These are phyloP conservation scores for Tolypocladium endophyticum DNA, from an alignment of 2,329 filamentous ascomycete species.

Conservation along the genomic window DNA sequence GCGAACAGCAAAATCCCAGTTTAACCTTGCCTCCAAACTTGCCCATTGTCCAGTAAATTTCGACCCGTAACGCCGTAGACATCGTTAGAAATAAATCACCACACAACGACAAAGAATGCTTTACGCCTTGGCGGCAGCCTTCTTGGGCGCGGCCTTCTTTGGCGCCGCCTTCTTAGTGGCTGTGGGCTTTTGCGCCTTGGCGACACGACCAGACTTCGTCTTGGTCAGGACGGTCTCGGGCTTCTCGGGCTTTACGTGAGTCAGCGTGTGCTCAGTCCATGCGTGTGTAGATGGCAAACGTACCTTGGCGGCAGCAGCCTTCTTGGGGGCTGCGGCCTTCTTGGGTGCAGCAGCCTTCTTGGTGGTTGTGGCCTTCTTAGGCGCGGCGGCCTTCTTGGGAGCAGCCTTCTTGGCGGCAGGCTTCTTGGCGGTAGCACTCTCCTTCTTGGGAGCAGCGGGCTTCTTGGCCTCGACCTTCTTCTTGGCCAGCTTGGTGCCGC, in stretches of 20 bases:
- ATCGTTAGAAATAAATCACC: constrained; percentile 23
- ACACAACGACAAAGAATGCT: constrained; percentile 5
- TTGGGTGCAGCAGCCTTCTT: constrained; percentile 40
- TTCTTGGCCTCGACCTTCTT: constrained; percentile 43
- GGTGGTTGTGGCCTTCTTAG: constrained; percentile 27
- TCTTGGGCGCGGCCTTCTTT: constrained; percentile 35
- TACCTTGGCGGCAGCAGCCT: constrained; percentile 16
- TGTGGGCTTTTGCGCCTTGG: constrained; percentile 49
- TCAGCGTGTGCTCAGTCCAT: constrained; percentile 9
- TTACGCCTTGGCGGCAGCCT: constrained; percentile 31
- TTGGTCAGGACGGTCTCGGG: constrained; percentile 57
- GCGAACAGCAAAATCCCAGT: constrained; percentile 7
- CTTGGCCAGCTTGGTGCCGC: constrained; percentile 87
- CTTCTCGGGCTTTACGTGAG: constrained; percentile 42
- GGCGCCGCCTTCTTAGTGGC: constrained; percentile 33
- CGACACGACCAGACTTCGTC: constrained; percentile 79
- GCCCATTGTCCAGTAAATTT: constrained; percentile 6
- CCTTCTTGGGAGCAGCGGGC: constrained; percentile 21
- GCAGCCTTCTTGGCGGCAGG: constrained; percentile 13
- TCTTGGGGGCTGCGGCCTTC: constrained; percentile 19
- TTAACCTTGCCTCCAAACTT: constrained; percentile 6
- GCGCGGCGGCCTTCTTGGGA: constrained; percentile 15
- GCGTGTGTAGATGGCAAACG: not conserved
- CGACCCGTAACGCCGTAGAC: constrained; percentile 24
- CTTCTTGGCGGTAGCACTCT: constrained; percentile 15